Evolutionary conservation across 257 asterid species (phyloP), one percentile per base, ranked within the genome.

Genomic region (Solanum habrochaites): DNA sequence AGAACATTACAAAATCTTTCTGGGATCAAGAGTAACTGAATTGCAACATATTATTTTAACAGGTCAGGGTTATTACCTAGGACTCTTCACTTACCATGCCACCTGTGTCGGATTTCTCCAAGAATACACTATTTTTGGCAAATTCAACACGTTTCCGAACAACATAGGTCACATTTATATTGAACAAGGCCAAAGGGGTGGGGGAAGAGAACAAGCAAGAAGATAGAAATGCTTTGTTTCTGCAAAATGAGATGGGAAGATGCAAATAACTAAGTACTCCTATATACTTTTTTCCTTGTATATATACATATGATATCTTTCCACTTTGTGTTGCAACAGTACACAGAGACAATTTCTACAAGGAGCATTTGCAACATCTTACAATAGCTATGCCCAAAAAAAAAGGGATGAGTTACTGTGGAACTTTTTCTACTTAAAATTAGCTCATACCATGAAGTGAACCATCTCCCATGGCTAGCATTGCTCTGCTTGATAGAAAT

Each of bases 391-490:
- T 18, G 69, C 67, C 84, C 69, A 6, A 16, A 47, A 80, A 77
- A 80, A 27, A 70, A 58, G 25, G 81, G 43, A 80, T 80, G 43
- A 80, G 67, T 18, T 29, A 10, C 11, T 25, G 37, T 78, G 85
- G 29, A 45, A 80, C 43, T 80, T 29, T 62, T 16, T 73, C 42
- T 72, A 87, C 37, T 20, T 62, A 11, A 43, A 64, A 73, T 90
- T 88, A 67, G 37, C 89, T 88, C 25, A 71, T 87, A 83, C 77
- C 89, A 91, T 83, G 64, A 83, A 86, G 42, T 35, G 94, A 87
- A n/a, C 93, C 92, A 7, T 90, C 95, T 23, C 94, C 91, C 89
- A 94, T 43, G 14, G 97, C 94, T 23, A 95, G 67, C 85, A 89
- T 89, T 32, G 86, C 92, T 77, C 98, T 67, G 23, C 91, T n/a